Evolutionary conservation across 1,284 basidiomycete species (phyloP), one percentile per base, ranked within the genome.

Genomic region (Puccinia novopanici): DNA sequence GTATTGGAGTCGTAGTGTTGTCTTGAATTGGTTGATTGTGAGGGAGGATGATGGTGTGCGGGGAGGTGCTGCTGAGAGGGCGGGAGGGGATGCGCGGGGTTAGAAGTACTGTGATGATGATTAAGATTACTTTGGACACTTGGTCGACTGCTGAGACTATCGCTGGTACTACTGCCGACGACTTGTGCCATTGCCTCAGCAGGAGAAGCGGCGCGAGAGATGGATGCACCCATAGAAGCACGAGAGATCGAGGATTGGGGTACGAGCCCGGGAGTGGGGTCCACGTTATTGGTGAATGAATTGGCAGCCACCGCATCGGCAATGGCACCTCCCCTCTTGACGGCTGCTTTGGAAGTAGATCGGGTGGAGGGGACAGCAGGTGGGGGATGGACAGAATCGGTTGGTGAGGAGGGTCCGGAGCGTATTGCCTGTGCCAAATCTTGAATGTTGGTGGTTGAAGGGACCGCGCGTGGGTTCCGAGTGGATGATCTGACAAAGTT

Each of bases 161-260:
- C 65, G 27, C 54, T 68, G 24, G 57, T 45, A n/a, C 59, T 48
- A 42, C 54, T 57, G n/a, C 68, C 77, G 19, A 79, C 48, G 68
- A 72, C 77, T 71, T 79, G 77, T 48, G 77, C 67, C 77, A 79
- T 79, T 12, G 77, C 77, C 55, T 79, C 77, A 40, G 77, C 77
- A 45, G 77, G 77, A 40, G 77, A 79, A 72, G 77, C 77, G 24
- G 77, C 77, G 22, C 77, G 50, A 63, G 77, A 72, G 27, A 79
- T 79, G 10, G 77, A 79, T 15, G 77, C 68, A 1, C 77, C 77
- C 68, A 79, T 63, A n/a, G 57, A 70, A 30, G 68, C 57, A n/a
- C 68, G 67, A 24, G 77, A 71, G 10, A 72, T 50, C 0, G 77
- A 79, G 19, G 67, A 50, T 27, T 54, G 65, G 30, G 77, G 77